Conservation (phyloP, 768 basidiomycete genomes). For the Mycena vitilis region DNA sequence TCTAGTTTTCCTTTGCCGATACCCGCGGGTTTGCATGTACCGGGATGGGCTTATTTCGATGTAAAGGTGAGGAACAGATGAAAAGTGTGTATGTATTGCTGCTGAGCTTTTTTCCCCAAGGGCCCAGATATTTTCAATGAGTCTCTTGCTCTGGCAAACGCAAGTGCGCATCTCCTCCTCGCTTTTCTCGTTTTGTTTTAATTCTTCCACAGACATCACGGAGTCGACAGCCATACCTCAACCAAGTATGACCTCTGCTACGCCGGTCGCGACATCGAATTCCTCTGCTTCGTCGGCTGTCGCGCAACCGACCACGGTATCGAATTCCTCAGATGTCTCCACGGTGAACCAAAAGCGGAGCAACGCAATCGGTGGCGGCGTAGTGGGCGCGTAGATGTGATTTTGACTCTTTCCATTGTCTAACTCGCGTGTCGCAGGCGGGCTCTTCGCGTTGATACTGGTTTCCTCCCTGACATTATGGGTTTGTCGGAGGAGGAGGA, state of each 20-base stretch:
- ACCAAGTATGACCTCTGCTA: constrained; percentile 42
- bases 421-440: background rate
- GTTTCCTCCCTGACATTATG: constrained; percentile 45
- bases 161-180: constrained; percentile 43
- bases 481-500: constrained; percentile 25
- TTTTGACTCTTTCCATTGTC: background rate
- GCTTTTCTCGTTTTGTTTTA: background rate
- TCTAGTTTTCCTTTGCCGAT: constrained; percentile 50
- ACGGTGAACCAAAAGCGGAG: constrained; percentile 27
- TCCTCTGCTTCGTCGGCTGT: constrained; percentile 31
- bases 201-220: constrained; percentile 48
- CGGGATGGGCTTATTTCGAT: constrained; percentile 73
- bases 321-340: constrained; percentile 43
- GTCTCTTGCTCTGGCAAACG: constrained; percentile 44
- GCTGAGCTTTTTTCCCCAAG: constrained; percentile 38
- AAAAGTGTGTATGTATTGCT: background rate
- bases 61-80: constrained; percentile 50
- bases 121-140: constrained; percentile 53
- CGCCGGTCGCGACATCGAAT: constrained; percentile 33
- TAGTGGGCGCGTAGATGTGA: constrained; percentile 47
- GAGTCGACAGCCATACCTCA: constrained; percentile 55
- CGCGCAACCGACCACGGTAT: constrained; percentile 18
- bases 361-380: constrained; percentile 59
- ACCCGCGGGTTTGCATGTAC: constrained; percentile 62
- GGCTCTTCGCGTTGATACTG: constrained; percentile 49